Percentiles rank a stretch among this genome's conserved stretches.
These are phyloP conservation scores for Kwoniella mangroviensis DNA, from an alignment of 768 basidiomycete species.

Conservation along the genomic window DNA sequence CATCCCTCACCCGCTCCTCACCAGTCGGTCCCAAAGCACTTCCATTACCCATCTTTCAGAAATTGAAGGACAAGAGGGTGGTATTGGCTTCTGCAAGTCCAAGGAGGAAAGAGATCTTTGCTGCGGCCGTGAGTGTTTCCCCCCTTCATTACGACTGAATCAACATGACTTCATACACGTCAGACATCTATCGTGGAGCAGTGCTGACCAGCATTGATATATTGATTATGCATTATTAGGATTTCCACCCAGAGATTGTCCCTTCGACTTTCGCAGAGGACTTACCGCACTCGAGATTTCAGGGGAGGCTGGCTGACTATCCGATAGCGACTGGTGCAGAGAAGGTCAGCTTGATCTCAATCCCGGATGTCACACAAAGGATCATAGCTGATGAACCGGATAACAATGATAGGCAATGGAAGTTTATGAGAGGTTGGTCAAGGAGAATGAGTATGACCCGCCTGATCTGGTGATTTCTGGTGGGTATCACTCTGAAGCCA, in stretches of 20 bases:
- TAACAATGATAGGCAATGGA: constrained; percentile 67
- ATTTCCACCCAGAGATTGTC: constrained; percentile 71
- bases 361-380: neutral
- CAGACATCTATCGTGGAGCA: too few relatives aligned
- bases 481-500: constrained; percentile 47
- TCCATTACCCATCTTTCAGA: constrained; percentile 60
- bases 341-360: constrained; percentile 60
- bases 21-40: constrained; percentile 54
- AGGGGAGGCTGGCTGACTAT: constrained; percentile 71
- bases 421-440: constrained; percentile 75
- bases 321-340: constrained; percentile 71
- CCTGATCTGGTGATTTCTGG: constrained; percentile 82
- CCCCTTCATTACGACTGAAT: neutral
- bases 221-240: constrained; percentile 58
- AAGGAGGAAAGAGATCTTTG: constrained; percentile 79
- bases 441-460: constrained; percentile 67
- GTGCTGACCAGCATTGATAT: neutral
- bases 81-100: constrained; percentile 87
- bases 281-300: constrained; percentile 68
- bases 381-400: neutral
- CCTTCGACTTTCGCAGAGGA: constrained; percentile 82
- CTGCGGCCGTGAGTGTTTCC: constrained; percentile 67
- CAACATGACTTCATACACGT: too few relatives aligned
- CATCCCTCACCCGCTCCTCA: constrained; percentile 24
- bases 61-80: constrained; percentile 75